phyloP scores from a whole-genome alignment of 1,284 basidiomycete species.

The Pseudozyma hubeiensis region DNA sequence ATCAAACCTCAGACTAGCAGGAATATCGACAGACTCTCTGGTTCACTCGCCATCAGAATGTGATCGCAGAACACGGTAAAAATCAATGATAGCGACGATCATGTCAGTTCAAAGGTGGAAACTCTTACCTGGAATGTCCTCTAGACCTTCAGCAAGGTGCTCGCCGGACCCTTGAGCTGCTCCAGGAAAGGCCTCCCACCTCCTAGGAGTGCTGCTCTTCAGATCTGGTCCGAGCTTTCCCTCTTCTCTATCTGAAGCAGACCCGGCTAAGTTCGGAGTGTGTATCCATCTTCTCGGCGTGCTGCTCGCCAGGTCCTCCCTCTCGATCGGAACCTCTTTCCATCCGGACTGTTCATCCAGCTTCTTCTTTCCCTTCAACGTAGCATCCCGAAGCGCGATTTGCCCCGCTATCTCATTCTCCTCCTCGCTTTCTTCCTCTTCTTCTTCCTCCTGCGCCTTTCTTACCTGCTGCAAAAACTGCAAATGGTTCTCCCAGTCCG shows the following conservation, averaged over 20 bases:
- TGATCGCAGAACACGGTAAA: too few species aligned
- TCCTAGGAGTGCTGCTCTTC: not conserved
- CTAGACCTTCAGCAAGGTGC: not conserved
- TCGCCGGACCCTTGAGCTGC: not conserved
- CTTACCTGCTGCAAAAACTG: not conserved
- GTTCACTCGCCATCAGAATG: too few species aligned
- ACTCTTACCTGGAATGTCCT: not conserved
- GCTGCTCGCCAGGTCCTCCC: constrained; percentile 1
- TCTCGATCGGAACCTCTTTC: constrained; percentile 1
- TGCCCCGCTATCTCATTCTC: not conserved
- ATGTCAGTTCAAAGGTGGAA: not conserved
- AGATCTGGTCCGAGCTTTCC: not conserved
- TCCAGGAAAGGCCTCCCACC: not conserved
- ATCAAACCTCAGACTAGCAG: too few species aligned
- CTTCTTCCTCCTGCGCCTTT: not conserved
- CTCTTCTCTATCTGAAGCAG: not conserved
- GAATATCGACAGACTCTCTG: too few species aligned
- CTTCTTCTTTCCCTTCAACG: not conserved
- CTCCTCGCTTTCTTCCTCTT: not conserved
- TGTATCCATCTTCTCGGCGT: constrained; percentile 10
- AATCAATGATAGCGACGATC: not conserved
- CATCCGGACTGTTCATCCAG: not conserved
- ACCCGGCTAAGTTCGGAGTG: not conserved
- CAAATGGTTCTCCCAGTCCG: not conserved
- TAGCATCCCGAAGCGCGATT: not conserved